These are phyloP conservation scores for Syzygium oleosum DNA, from an alignment of 345 rosid genomes.

Conservation along the genomic window DNA sequence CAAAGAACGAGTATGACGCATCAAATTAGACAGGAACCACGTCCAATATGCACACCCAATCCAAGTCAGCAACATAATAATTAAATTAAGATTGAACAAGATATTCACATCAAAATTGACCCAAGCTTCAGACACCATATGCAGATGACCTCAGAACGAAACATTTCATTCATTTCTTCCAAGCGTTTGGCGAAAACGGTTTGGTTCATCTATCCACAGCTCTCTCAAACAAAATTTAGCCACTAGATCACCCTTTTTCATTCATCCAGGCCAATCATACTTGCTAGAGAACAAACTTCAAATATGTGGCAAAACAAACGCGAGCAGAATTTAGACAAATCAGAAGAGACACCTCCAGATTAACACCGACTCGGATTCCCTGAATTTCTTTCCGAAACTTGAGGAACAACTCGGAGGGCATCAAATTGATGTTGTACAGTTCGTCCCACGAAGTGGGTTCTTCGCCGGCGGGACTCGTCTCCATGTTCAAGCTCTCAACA, in stretches of 20 bases:
- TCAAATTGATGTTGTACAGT: conserved; percentile 54
- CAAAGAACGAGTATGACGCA: neutral
- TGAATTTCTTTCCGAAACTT: conserved; percentile 83
- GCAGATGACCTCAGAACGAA: neutral
- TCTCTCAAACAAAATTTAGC: neutral
- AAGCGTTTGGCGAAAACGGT: neutral
- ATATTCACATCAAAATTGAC: neutral
- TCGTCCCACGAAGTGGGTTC: conserved; percentile 90
- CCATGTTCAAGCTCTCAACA: conserved; percentile 20
- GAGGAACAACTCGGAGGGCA: conserved; percentile 78
- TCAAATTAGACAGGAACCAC: neutral
- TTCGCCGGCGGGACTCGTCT: conserved; percentile 26
- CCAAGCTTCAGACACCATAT: neutral
- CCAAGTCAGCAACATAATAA: neutral
- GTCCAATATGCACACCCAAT: neutral
- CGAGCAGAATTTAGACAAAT: neutral
- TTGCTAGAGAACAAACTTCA: neutral
- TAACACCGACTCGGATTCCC: conserved; percentile 81
- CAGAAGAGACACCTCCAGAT: conserved; percentile 52
- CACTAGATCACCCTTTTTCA: neutral
- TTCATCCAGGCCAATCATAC: neutral
- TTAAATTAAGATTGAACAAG: neutral
- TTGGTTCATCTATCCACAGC: neutral
- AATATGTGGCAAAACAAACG: neutral
- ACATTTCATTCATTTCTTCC: neutral